Conservation (phyloP, 2,329 filamentous ascomycete genomes). For the Colletotrichum liriopes region DNA sequence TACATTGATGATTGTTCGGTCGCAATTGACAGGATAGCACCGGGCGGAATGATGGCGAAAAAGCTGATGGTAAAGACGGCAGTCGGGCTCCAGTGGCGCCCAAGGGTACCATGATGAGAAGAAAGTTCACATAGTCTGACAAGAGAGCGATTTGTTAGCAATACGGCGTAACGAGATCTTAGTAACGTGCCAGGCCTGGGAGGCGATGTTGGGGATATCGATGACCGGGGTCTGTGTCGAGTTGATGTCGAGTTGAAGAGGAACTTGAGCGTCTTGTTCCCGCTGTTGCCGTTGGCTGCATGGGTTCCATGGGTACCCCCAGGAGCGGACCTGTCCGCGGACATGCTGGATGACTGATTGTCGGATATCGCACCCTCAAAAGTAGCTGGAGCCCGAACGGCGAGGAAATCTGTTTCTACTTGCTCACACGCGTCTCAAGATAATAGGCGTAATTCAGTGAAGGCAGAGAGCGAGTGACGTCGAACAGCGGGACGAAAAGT, state of each 20-base stretch:
- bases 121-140: slow-evolving; percentile 75
- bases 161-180: slow-evolving; percentile 64
- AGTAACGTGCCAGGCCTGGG: slow-evolving; percentile 68
- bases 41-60: slow-evolving; percentile 83
- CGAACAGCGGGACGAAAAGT: too few species aligned
- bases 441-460: too few species aligned
- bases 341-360: slow-evolving; percentile 50
- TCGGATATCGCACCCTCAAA: slow-evolving; percentile 51
- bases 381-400: slow-evolving; percentile 49
- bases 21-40: slow-evolving; percentile 81
- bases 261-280: slow-evolving; percentile 55
- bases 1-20: slow-evolving; percentile 83
- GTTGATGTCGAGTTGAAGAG: too few species aligned
- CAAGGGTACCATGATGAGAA: slow-evolving; percentile 81
- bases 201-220: slow-evolving; percentile 63
- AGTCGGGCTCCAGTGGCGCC: slow-evolving; percentile 78
- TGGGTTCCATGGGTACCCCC: slow-evolving; percentile 41
- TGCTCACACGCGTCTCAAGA: too few species aligned
- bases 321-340: slow-evolving; percentile 46
- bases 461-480: too few species aligned
- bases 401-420: too few species aligned
- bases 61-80: slow-evolving; percentile 85
- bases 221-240: slow-evolving; percentile 66
- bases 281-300: slow-evolving; percentile 43
- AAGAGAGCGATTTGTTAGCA: slow-evolving; percentile 25